Base-by-base conservation (phyloP, 495 filamentous ascomycete genomes). In the Umbilicaria muhlenbergii region DNA sequence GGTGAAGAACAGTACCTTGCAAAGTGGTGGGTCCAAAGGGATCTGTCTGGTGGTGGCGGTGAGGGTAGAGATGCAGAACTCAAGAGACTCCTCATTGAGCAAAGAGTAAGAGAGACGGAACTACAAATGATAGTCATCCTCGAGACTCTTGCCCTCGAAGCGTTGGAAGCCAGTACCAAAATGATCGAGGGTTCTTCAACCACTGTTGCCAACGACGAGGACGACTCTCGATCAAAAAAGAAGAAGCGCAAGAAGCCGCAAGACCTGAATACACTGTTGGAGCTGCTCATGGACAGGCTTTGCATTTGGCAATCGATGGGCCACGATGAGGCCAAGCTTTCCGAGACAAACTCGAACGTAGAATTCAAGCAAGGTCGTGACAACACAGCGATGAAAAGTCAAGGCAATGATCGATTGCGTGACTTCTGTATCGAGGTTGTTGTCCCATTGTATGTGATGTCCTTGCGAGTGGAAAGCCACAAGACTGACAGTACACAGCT, bases 271-370 rank as follows among this genome's bases (percentile, higher is more conserved):
- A 58, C 78, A 1, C 68, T 87, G 16, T 67, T 98, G 7, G 89
- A 96, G 51, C 63, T 93, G 3, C 77, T 93, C 39, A 73, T 93
- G 11, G 92, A 98, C 57, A 76, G 86, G 32, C 67, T 98, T 17
- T 92, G 86, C 56, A 98, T 98, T 34, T 98, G 92, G 92, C 87
- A 94, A 54, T 85, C 86, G n/a, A 75, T 83, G 41, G 70, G 73
- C 11, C 58, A 68, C 5, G 75, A 76, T 19, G 66, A 68, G 34
- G 50, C 62, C 35, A 74, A 72, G 37, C 65, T 66, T 19, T 56
- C 69, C 31, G 69, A 73, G 33, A 73, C 36, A 78, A 48, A 59
- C 67, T 0, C 44, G 45, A 17, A 48, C 58, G 13, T 47, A 54
- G 12, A 59, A 64, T 18, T 53, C 58, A 28, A 46, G 53, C 18